phyloP scores from a whole-genome alignment of 306 rosid genomes.

The Prunus mira region DNA sequence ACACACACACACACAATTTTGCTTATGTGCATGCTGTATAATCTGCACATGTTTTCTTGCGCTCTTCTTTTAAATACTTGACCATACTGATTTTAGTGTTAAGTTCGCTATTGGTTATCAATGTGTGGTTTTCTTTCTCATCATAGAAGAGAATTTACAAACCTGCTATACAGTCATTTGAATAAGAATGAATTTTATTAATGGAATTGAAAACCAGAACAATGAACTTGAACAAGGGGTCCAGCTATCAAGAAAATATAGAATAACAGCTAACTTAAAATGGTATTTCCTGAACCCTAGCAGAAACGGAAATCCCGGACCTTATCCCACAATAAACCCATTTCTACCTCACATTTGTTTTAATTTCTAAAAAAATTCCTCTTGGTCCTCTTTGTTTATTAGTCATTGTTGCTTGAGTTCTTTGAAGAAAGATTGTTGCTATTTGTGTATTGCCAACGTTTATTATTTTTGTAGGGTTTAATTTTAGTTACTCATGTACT shows the following conservation, averaged over 20 bases:
- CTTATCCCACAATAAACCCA: not conserved
- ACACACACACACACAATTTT: not conserved
- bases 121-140: not conserved
- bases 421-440: not conserved
- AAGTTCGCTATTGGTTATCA: not conserved
- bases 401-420: not conserved
- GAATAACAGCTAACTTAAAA: not conserved
- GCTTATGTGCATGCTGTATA: not conserved
- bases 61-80: not conserved
- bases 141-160: not conserved
- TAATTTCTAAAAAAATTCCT: not conserved
- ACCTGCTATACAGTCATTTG: not conserved
- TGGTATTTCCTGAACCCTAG: not conserved
- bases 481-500: conserved; percentile 12
- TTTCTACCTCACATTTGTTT: not conserved
- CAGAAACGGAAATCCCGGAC: not conserved
- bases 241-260: not conserved
- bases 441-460: conserved; percentile 8
- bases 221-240: not conserved
- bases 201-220: not conserved
- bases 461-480: not conserved
- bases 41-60: not conserved
- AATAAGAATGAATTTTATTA: not conserved
- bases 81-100: not conserved
- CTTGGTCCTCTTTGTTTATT: not conserved